These are phyloP conservation scores for Solanum sejunctum DNA, from an alignment of 257 asterid species.

Conservation along the genomic window DNA sequence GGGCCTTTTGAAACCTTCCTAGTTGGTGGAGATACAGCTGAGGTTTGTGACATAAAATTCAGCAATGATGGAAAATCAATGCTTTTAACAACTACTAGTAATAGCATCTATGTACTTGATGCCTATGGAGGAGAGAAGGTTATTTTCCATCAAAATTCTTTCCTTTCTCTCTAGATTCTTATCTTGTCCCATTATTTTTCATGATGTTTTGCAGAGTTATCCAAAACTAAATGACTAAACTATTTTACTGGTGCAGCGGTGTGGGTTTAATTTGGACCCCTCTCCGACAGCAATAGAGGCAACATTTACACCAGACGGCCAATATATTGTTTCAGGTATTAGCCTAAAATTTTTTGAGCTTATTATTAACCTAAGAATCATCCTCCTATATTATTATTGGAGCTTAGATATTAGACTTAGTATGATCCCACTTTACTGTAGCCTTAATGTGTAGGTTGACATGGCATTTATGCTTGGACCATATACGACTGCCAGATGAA, in stretches of 20 bases:
- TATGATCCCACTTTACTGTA: background rate
- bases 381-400: background rate
- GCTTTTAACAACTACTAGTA: conserved; percentile 84
- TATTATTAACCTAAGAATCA: background rate
- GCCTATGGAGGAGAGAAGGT: conserved; percentile 98
- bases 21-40: conserved; percentile 96
- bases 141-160: conserved; percentile 1
- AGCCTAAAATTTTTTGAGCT: background rate
- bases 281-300: conserved; percentile 66
- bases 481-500: background rate
- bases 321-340: conserved; percentile 78
- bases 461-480: background rate
- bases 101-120: conserved; percentile 75
- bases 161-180: background rate
- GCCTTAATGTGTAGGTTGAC: background rate
- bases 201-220: background rate
- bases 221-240: background rate
- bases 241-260: conserved; percentile 34
- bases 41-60: conserved; percentile 94
- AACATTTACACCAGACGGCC: conserved; percentile 94
- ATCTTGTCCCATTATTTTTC: background rate
- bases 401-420: background rate
- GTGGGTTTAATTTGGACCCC: conserved; percentile 74
- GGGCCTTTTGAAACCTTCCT: conserved; percentile 96
- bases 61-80: conserved; percentile 94